Evolutionary conservation across 352 stramenopile genomes (phyloP), one percentile per base, ranked within the genome.

Genomic region (Phytophthora crassamura): DNA sequence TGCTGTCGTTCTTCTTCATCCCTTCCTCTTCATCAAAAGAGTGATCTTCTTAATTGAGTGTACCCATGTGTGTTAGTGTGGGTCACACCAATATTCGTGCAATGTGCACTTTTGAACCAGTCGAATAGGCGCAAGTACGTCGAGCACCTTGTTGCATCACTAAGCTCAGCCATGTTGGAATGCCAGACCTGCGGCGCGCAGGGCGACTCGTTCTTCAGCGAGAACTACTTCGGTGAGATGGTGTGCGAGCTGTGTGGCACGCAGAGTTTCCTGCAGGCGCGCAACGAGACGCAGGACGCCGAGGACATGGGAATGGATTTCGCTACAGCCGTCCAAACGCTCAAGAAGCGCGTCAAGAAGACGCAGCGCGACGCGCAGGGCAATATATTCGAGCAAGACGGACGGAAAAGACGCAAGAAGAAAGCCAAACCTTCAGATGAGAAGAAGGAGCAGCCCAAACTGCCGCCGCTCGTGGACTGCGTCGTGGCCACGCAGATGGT

Each of bases 231-330:
- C 28, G 87, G 85, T 0, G 87, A 95, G 74, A 82, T 92, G 59
- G 84, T 94, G 50, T 95, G 87, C 59, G 85, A 95, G 57, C 61
- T 95, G 25, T 95, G 87, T 41, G 87, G 87, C 59, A 93, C 87
- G 34, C 87, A 95, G 74, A 93, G 78, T 57, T 90, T 89, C 50
- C 67, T 91, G 32, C 80, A 95, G 77, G 76, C 76, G 25, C 83
- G 85, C 43, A 95, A 91, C 64, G 87, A 95, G 75, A 93, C 83
- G 39, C 84, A 91, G 46, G 85, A 94, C 36, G 72, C 78, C 22
- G 85, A 95, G 45, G 87, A 95, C 72, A 90, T 84, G 67, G 77
- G 72, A 2, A 40, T 90, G 32, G 80, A 90, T 64, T 36, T 78
- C 8, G 50, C 48, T 4, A 70, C 64, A 8, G 67, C 80, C 7